phyloP scores from a whole-genome alignment of 768 basidiomycete species.

The Boletus insuetus region DNA sequence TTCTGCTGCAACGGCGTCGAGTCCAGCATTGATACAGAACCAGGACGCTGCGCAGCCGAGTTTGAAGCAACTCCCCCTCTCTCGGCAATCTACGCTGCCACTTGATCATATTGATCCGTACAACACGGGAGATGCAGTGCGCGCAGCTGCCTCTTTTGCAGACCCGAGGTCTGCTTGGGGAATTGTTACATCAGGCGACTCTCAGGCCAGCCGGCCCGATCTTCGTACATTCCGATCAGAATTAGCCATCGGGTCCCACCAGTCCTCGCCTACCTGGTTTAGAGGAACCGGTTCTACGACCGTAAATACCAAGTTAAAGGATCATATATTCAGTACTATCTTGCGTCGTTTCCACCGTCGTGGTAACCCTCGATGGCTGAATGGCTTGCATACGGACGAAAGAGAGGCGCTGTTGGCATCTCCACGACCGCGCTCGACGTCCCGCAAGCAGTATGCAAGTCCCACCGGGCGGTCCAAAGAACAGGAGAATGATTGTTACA shows the following conservation, averaged over 20 bases:
- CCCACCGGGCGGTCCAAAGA: slow-evolving; percentile 40
- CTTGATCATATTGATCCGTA: slow-evolving; percentile 43
- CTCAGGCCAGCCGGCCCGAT: slow-evolving; percentile 23
- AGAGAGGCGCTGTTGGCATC: slow-evolving; percentile 34
- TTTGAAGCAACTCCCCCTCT: slow-evolving; percentile 40
- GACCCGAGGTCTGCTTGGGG: slow-evolving; percentile 19
- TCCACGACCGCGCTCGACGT: slow-evolving; percentile 13
- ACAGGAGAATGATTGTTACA: slow-evolving; percentile 36
- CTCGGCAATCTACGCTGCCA: slow-evolving; percentile 37
- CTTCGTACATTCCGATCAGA: slow-evolving; percentile 44
- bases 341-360: slow-evolving; percentile 69
- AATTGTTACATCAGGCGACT: slow-evolving; percentile 27
- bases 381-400: slow-evolving; percentile 50
- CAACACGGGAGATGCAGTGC: slow-evolving; percentile 38
- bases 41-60: slow-evolving; percentile 21
- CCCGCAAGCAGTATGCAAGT: slow-evolving; percentile 15
- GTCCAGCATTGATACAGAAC: slow-evolving; percentile 57
- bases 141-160: slow-evolving; percentile 27
- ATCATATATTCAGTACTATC: slow-evolving; percentile 92
- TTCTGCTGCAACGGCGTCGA: slow-evolving; percentile 60
- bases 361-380: slow-evolving; percentile 28
- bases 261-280: slow-evolving; percentile 54
- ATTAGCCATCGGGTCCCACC: slow-evolving; percentile 27
- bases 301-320: slow-evolving; percentile 92
- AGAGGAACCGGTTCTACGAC: slow-evolving; percentile 90